A percentile compares a stretch with the other conserved stretches of the same genome.
phyloP scores from a whole-genome alignment of 2,329 filamentous ascomycete species.

The Laburnicola sp. region DNA sequence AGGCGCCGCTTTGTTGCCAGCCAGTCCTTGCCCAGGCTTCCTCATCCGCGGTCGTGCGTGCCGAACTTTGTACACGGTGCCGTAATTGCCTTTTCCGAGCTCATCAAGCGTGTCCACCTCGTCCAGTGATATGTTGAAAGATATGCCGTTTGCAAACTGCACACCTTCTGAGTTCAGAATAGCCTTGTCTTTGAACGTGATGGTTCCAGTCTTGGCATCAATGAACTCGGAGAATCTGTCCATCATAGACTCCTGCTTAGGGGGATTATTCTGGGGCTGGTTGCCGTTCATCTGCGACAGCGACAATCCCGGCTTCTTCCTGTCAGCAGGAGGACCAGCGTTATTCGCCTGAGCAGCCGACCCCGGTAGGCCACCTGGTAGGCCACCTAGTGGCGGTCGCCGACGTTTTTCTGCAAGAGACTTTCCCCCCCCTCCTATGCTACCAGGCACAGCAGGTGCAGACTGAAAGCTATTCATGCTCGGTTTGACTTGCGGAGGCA shows the following conservation, averaged over 20 bases:
- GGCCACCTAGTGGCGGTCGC: constrained; percentile 62
- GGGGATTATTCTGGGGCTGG: constrained; percentile 24
- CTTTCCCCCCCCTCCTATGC: constrained; percentile 52
- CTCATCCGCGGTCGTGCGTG: constrained; percentile 73
- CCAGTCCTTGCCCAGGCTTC: constrained; percentile 61
- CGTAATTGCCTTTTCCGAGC: constrained; percentile 96
- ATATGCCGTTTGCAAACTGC: constrained; percentile 85
- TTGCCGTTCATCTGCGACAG: constrained; percentile 51
- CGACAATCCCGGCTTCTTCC: constrained; percentile 49
- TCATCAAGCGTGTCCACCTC: constrained; percentile 93
- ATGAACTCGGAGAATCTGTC: constrained; percentile 79
- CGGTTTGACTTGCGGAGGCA: constrained; percentile 48
- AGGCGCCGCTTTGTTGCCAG: constrained; percentile 57
- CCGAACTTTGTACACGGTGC: constrained; percentile 94
- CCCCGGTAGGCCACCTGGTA: constrained; percentile 55
- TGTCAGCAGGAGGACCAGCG: constrained; percentile 37
- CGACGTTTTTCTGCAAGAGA: constrained; percentile 70
- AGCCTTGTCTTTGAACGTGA: constrained; percentile 92
- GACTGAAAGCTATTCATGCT: constrained; percentile 50
- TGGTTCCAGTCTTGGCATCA: constrained; percentile 85
- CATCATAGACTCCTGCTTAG: constrained; percentile 53
- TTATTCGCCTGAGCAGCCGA: constrained; percentile 47
- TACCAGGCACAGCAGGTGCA: constrained; percentile 53
- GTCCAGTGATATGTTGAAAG: constrained; percentile 91
- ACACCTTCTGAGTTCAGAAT: constrained; percentile 87